phyloP scores from a whole-genome alignment of 306 rosid genomes.

The Myrica gale region DNA sequence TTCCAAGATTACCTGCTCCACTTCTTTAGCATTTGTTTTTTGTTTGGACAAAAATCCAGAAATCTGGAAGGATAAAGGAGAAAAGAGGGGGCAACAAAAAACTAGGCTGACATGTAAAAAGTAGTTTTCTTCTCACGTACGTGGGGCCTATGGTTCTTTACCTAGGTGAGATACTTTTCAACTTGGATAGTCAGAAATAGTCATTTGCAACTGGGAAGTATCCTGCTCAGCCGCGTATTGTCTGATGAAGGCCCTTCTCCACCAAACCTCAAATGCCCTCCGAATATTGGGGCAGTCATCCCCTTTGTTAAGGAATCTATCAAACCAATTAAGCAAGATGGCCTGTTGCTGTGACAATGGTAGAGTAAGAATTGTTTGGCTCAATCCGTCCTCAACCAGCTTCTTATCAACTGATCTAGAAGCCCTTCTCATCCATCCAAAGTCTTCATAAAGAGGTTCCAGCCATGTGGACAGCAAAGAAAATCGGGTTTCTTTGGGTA shows the following conservation, averaged over 20 bases:
- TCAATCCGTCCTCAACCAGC: constrained; percentile 74
- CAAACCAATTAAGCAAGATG: constrained; percentile 73
- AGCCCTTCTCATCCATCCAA: constrained; percentile 87
- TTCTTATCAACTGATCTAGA: constrained; percentile 62
- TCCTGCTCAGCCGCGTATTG: constrained; percentile 53
- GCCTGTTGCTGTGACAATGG: constrained; percentile 78
- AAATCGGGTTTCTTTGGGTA: constrained; percentile 68
- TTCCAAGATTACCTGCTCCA: neutral
- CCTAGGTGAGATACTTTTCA: constrained; percentile 34
- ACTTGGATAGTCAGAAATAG: constrained; percentile 54
- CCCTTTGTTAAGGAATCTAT: constrained; percentile 80
- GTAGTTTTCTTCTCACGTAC: constrained; percentile 28
- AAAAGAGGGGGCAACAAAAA: neutral
- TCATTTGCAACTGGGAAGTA: constrained; percentile 65
- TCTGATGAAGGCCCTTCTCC: constrained; percentile 86
- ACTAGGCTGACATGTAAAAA: neutral
- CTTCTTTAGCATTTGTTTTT: neutral
- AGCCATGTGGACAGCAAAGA: constrained; percentile 78
- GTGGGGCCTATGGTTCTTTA: constrained; percentile 13
- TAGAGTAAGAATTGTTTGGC: constrained; percentile 82
- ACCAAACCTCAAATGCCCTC: constrained; percentile 93
- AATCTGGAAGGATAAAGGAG: constrained; percentile 11
- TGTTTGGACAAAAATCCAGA: constrained; percentile 11
- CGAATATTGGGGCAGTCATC: constrained; percentile 89
- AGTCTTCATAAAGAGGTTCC: constrained; percentile 84